Conservation (phyloP, 306 rosid genomes). For the Begonia peltatifolia region DNA sequence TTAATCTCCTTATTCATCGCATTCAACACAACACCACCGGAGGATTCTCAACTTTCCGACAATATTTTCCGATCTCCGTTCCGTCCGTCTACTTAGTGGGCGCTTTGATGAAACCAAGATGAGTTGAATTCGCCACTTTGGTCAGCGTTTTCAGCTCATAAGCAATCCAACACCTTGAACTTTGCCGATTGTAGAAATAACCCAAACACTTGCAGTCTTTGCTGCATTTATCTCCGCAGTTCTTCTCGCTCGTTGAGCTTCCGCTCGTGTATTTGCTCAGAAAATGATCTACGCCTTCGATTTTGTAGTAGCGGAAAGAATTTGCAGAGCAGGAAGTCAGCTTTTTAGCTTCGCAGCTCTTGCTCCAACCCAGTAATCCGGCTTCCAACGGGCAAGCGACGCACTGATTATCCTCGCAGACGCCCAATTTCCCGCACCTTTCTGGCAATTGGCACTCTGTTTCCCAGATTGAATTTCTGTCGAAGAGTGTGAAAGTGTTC, state of each 20-base stretch:
- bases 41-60: too few species aligned
- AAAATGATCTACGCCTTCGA: conserved; percentile 52
- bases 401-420: conserved; percentile 52
- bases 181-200: conserved; percentile 28
- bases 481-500: conserved; percentile 35
- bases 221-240: conserved; percentile 33
- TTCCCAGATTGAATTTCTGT: conserved; percentile 21
- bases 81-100: conserved; percentile 12
- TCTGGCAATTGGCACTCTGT: conserved; percentile 41
- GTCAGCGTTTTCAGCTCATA: conserved; percentile 38
- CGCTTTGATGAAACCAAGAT: conserved; percentile 32
- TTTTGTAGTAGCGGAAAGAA: conserved; percentile 36
- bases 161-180: conserved; percentile 45
- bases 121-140: conserved; percentile 27
- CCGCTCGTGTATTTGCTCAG: conserved; percentile 39
- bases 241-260: conserved; percentile 17
- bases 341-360: conserved; percentile 20
- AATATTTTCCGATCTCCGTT: too few species aligned
- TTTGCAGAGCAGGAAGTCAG: conserved; percentile 23
- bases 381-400: conserved; percentile 45
- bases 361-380: conserved; percentile 49
- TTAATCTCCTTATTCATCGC: too few species aligned
- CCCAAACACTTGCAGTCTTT: conserved; percentile 46
- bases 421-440: conserved; percentile 34
- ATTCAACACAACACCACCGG: too few species aligned